Evolutionary conservation across 352 stramenopile genomes (phyloP).

Genomic region (Pythium angustatum): DNA sequence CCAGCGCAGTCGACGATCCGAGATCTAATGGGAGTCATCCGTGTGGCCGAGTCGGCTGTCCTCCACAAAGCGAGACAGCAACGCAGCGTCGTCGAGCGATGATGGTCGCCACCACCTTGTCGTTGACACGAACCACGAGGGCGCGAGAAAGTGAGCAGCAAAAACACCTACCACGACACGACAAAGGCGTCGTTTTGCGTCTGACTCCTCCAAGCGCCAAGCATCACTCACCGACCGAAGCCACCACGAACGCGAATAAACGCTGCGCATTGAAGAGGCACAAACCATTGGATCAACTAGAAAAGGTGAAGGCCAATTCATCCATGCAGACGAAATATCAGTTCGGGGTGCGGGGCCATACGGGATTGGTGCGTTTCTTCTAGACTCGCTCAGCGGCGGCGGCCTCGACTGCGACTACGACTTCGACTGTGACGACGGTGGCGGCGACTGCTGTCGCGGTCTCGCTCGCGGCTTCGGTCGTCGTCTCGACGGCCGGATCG

Average conservation of each 20-base stretch:
- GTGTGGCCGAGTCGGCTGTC: constrained; percentile 25
- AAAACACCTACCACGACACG: constrained; percentile 9
- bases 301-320: too few relatives aligned
- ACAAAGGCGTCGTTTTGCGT: background rate
- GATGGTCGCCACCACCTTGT: background rate
- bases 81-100: constrained; percentile 25
- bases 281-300: too few relatives aligned
- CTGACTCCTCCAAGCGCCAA: too few relatives aligned
- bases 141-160: background rate
- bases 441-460: constrained; percentile 31
- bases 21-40: constrained; percentile 25
- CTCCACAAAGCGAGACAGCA: constrained; percentile 19
- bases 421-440: constrained; percentile 36
- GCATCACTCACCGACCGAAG: too few relatives aligned
- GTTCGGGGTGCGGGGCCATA: background rate
- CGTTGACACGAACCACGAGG: background rate
- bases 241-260: too few relatives aligned
- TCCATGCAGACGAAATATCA: background rate
- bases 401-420: constrained; percentile 46
- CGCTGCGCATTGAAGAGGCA: too few relatives aligned
- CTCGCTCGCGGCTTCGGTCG: constrained; percentile 35
- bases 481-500: constrained; percentile 30
- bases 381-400: constrained; percentile 27
- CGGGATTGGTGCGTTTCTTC: background rate
- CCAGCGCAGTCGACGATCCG: background rate